These are phyloP conservation scores for Leucocoprinus leucothites DNA, from an alignment of 768 basidiomycete species.

Conservation along the genomic window DNA sequence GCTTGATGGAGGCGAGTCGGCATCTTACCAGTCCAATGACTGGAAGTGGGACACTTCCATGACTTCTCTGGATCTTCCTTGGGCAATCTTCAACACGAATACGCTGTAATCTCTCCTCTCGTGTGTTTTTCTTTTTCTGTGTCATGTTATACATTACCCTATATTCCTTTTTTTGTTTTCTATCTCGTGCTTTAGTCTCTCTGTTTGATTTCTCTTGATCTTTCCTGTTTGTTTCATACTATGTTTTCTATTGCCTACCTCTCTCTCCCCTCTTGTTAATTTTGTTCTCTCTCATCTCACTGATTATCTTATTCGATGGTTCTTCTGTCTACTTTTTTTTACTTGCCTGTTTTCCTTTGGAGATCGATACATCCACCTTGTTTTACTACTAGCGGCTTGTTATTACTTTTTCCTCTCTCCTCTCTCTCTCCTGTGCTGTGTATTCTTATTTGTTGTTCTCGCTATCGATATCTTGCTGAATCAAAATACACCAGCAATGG, in stretches of 20 bases:
- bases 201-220: conserved; percentile 19
- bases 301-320: conserved; percentile 27
- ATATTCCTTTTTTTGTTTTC: conserved; percentile 8
- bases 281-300: conserved; percentile 14
- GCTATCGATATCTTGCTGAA: conserved; percentile 22
- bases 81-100: conserved; percentile 64
- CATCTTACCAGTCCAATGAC: conserved; percentile 56
- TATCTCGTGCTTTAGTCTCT: conserved; percentile 3
- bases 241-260: conserved; percentile 13
- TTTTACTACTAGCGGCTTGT: conserved; percentile 13
- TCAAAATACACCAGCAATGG: conserved; percentile 12
- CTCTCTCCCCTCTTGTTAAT: too few relatives aligned
- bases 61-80: conserved; percentile 62
- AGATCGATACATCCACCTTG: conserved; percentile 29
- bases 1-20: conserved; percentile 72
- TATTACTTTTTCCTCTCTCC: conserved; percentile 17
- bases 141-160: not conserved
- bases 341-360: conserved; percentile 28
- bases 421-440: conserved; percentile 16
- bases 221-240: conserved; percentile 19
- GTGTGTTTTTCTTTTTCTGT: conserved; percentile 16
- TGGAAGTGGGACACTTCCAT: conserved; percentile 79
- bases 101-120: conserved; percentile 14
- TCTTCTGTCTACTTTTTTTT: conserved; percentile 19
- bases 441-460: conserved; percentile 19